Conservation (phyloP, 352 stramenopile species). For the Phytophthora nicotianae region DNA sequence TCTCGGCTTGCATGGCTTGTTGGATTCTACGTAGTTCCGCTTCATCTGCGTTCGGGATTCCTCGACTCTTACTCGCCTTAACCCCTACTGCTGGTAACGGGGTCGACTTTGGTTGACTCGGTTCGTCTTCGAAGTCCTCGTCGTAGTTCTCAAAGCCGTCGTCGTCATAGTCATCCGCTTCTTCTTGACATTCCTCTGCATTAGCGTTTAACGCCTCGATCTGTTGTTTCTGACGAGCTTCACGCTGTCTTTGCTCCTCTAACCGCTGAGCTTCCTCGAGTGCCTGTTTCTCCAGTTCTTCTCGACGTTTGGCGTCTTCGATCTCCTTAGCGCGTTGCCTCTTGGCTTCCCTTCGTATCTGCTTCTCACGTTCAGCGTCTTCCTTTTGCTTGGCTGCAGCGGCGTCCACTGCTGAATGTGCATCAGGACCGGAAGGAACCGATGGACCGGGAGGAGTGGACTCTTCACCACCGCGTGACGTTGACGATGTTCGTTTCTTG, state of each 20-base stretch:
- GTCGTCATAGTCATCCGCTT: conserved; percentile 65
- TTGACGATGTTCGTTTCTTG: conserved; percentile 51
- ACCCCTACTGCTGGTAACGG: conserved; percentile 11
- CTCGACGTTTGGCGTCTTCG: conserved; percentile 51
- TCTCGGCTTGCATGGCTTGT: conserved; percentile 66
- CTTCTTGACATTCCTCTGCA: conserved; percentile 73
- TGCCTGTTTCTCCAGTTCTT: conserved; percentile 55
- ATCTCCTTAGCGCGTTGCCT: conserved; percentile 55
- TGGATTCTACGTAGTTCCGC: conserved; percentile 64
- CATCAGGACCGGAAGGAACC: conserved; percentile 11
- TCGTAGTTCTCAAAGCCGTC: conserved; percentile 75
- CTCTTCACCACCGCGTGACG: conserved; percentile 17
- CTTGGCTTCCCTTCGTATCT: conserved; percentile 55
- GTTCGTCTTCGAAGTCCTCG: conserved; percentile 60
- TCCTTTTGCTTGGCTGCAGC: conserved; percentile 42
- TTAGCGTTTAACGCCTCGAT: conserved; percentile 69
- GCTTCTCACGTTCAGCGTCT: conserved; percentile 46
- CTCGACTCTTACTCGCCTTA: conserved; percentile 30
- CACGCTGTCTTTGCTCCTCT: conserved; percentile 53
- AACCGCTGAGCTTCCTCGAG: conserved; percentile 49
- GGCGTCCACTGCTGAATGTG: conserved; percentile 9
- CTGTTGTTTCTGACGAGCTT: conserved; percentile 56
- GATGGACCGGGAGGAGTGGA: conserved; percentile 14
- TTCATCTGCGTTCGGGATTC: conserved; percentile 19
- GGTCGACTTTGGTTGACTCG: conserved; percentile 37